Evolutionary conservation across 2,329 filamentous ascomycete genomes (phyloP).

Genomic region (Cytospora schulzeri): DNA sequence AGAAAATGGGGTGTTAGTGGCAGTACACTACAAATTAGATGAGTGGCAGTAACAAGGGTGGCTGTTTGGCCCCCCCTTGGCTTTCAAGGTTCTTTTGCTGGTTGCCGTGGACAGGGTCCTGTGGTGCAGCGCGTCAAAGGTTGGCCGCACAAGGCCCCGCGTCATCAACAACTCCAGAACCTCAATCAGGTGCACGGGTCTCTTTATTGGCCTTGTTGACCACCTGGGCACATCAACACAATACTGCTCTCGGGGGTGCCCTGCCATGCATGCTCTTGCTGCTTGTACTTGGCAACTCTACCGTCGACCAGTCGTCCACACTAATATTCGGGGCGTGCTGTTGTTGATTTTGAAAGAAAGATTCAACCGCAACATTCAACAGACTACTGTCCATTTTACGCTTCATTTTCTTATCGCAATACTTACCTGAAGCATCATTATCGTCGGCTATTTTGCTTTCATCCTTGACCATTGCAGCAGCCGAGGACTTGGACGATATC

Average conservation of each 20-base stretch:
- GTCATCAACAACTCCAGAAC: not conserved
- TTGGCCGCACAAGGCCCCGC: not conserved
- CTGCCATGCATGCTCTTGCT: not conserved
- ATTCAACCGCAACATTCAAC: not conserved
- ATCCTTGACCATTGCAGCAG: not conserved
- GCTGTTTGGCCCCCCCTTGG: no score
- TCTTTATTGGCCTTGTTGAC: not conserved
- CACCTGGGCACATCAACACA: no score
- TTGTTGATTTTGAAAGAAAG: not conserved
- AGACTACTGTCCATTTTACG: not conserved
- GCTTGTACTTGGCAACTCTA: not conserved
- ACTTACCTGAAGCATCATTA: slow-evolving; percentile 14
- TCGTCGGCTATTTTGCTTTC: not conserved
- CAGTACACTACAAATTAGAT: not conserved
- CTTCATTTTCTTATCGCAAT: not conserved
- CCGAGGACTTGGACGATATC: slow-evolving; percentile 1
- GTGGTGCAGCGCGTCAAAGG: not conserved
- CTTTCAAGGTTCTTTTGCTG: not conserved
- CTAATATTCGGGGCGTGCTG: not conserved
- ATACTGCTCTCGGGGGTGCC: not conserved
- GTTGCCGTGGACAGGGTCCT: not conserved
- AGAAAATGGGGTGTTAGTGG: not conserved
- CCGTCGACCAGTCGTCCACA: not conserved
- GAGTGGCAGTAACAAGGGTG: not conserved
- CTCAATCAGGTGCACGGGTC: not conserved